Evolutionary conservation across 2,329 filamentous ascomycete genomes (phyloP), one percentile per base, ranked within the genome.

Genomic region (Venturia effusa): DNA sequence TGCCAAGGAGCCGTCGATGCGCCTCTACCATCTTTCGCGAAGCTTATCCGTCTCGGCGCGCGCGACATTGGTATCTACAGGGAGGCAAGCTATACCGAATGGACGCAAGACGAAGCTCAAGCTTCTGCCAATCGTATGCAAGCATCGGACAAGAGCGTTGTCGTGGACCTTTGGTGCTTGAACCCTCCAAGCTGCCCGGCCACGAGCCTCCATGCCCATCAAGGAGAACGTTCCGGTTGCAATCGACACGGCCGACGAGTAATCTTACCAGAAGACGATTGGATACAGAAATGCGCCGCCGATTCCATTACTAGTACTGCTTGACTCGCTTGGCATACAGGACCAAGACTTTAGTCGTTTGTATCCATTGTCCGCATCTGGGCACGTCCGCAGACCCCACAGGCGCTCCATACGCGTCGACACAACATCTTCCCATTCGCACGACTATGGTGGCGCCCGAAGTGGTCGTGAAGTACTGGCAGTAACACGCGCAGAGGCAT

Each of bases 21-120:
- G 43, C 43, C 43, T 15, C 37, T 11, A 2, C 37, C n/a, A 27
- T 30, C n/a, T 15, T 51, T 27, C 45, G 45, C 15, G 45, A 51
- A 51, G 45, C 45, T 51, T 51, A 51, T 51, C 45, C n/a, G 45
- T 51, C 45, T 48, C 45, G 45, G 45, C 45, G 45, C 22, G 45
- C 45, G 45, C 45, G 45, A 51, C 45, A 11, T 3, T 24, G n/a
- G n/a, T 22, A 48, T 22, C n/a, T n/a, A 22, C n/a, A 11, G n/a
- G 15, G 43, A 48, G 43, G 43, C n/a, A 48, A 48, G 43, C 43
- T 24, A 10, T 48, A n/a, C 43, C 43, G 43, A 6, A 24, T 2
- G 22, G 22, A 24, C 4, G 45, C 45, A 27, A 51, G 45, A 2
- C 45, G 22, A 2, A 51, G 24, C n/a, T 24, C 22, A 51, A 13